Conservation (phyloP, 2,329 filamentous ascomycete species). For the Nemania sp. region DNA sequence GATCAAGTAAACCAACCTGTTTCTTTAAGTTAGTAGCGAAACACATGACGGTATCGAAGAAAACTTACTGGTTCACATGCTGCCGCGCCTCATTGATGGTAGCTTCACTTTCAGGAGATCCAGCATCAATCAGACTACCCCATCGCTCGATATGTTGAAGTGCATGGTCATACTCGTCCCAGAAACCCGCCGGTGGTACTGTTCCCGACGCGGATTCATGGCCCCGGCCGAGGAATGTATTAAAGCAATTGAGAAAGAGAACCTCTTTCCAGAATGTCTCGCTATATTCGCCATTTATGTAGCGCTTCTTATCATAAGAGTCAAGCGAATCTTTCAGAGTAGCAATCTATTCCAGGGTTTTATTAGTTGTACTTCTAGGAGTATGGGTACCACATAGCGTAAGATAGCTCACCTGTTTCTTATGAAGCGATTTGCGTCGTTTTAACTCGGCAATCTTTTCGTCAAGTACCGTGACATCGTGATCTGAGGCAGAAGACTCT, state of each 20-base stretch:
- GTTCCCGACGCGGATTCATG: not conserved
- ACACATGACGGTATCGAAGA: not conserved
- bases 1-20: slow-evolving; percentile 36
- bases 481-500: slow-evolving; percentile 11
- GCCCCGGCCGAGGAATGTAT: slow-evolving; percentile 8
- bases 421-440: slow-evolving; percentile 17
- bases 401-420: slow-evolving; percentile 22
- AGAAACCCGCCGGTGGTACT: slow-evolving; percentile 1
- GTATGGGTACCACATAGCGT: not conserved
- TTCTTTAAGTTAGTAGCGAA: slow-evolving; percentile 13
- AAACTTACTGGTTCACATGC: slow-evolving; percentile 47
- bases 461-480: slow-evolving; percentile 2
- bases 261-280: slow-evolving; percentile 17
- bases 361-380: slow-evolving; percentile 5
- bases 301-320: slow-evolving; percentile 4
- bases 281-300: not conserved
- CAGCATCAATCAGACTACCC: slow-evolving; percentile 22
- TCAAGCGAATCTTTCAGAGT: slow-evolving; percentile 14
- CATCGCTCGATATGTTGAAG: slow-evolving; percentile 34
- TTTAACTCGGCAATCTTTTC: slow-evolving; percentile 11
- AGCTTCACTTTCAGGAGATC: slow-evolving; percentile 11
- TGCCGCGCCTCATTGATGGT: slow-evolving; percentile 43
- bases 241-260: slow-evolving; percentile 18
- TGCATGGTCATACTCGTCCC: slow-evolving; percentile 33
- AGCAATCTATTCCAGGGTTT: slow-evolving; percentile 22